phyloP scores from a whole-genome alignment of 257 asterid species.

The Nicotiana tabacum region DNA sequence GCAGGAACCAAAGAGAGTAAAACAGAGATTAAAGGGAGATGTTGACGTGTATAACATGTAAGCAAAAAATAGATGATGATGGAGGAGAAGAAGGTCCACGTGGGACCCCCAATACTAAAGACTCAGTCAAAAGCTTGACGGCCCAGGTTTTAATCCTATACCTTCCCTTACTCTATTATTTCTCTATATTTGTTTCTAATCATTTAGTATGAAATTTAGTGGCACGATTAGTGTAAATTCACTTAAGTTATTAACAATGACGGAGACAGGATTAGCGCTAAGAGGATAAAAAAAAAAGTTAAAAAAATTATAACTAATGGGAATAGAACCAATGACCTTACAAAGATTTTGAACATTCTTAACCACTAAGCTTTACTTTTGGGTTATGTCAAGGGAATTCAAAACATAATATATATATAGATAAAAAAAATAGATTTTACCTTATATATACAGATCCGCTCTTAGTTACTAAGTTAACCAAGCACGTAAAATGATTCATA shows the following conservation, averaged over 20 bases:
- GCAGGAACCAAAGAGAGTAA: not conserved
- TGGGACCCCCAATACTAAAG: slow-evolving; percentile 84
- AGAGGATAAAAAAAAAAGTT: no score
- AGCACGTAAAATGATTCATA: not conserved
- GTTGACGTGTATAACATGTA: slow-evolving; percentile 99
- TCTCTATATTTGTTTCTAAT: not conserved
- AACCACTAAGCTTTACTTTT: no score
- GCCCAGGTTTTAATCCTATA: slow-evolving; percentile 61
- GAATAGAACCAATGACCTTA: no score
- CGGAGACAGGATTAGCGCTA: no score
- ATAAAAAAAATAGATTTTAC: no score
- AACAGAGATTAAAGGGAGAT: slow-evolving; percentile 29
- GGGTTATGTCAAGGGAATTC: no score
- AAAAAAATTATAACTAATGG: no score
- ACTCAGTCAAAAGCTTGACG: slow-evolving; percentile 98
- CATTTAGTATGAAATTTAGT: not conserved
- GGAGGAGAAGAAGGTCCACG: slow-evolving; percentile 69
- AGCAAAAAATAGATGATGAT: slow-evolving; percentile 64
- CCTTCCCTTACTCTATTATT: not conserved
- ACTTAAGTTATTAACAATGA: not conserved
- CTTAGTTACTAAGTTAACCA: no score
- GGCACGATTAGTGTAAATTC: not conserved
- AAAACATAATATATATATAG: no score
- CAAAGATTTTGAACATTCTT: no score
- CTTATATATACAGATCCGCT: no score